A percentile compares a stretch with the other conserved stretches of the same genome.
Evolutionary conservation across 371 early-diverging fungal genomes (phyloP).

Genomic region (Encephalitozoon intestinalis): DNA sequence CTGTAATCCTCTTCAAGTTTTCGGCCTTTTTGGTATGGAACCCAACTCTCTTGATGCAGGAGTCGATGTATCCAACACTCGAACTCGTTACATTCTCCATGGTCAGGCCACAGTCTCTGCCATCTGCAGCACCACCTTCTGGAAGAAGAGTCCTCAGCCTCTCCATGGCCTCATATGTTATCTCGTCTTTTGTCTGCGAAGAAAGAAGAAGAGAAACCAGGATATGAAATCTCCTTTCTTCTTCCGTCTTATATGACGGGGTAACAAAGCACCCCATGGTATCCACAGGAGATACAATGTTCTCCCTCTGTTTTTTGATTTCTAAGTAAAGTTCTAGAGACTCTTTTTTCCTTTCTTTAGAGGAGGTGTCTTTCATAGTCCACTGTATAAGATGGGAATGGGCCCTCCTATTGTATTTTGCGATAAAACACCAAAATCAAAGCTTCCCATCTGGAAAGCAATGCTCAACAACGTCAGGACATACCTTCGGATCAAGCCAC

Average conservation of each 20-base stretch:
- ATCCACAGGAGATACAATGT: constrained; percentile 75
- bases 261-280: constrained; percentile 74
- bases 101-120: constrained; percentile 25
- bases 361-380: neutral
- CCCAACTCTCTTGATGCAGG: constrained; percentile 72
- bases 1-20: constrained; percentile 27
- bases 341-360: neutral
- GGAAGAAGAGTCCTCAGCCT: constrained; percentile 65
- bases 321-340: constrained; percentile 16
- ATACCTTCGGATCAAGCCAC: constrained; percentile 40
- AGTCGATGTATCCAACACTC: constrained; percentile 64
- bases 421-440: constrained; percentile 4
- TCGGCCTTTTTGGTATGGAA: constrained; percentile 74
- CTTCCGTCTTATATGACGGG: neutral
- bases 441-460: neutral
- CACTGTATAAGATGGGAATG: neutral
- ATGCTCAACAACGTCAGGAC: constrained; percentile 49
- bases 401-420: neutral
- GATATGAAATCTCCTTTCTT: constrained; percentile 69
- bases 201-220: constrained; percentile 80
- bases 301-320: constrained; percentile 45
- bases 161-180: constrained; percentile 55
- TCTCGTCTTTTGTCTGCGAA: constrained; percentile 83
- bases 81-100: constrained; percentile 50
- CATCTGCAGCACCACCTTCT: constrained; percentile 64